Conservation (phyloP, 306 rosid species). For the Mimosa pudica region DNA sequence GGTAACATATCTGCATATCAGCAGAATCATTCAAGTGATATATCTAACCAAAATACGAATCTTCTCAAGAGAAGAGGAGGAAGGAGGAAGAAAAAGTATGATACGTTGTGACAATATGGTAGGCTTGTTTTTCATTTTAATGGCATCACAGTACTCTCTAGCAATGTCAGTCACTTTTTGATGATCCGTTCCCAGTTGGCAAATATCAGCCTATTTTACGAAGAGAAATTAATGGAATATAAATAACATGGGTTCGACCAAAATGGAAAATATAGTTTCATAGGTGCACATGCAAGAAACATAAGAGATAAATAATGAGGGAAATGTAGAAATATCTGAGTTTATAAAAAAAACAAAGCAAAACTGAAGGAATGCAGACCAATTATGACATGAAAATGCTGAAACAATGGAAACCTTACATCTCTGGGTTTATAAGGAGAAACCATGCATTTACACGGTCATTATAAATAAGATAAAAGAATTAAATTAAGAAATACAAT, state of each 20-base stretch:
- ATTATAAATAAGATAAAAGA: too few relatives aligned
- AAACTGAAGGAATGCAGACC: slow-evolving; percentile 6
- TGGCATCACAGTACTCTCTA: slow-evolving; percentile 82
- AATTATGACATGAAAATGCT: neutral
- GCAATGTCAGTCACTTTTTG: slow-evolving; percentile 85
- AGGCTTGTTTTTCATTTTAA: slow-evolving; percentile 90
- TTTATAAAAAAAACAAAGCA: neutral
- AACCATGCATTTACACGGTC: too few relatives aligned
- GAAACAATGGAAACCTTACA: neutral
- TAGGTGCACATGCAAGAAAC: slow-evolving; percentile 1
- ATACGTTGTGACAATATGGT: slow-evolving; percentile 87
- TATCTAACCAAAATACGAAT: slow-evolving; percentile 3
- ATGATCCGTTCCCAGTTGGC: slow-evolving; percentile 97
- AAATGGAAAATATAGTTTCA: slow-evolving; percentile 19
- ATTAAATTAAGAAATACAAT: too few relatives aligned
- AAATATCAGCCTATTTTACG: slow-evolving; percentile 74
- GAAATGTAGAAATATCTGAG: neutral
- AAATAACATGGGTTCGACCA: slow-evolving; percentile 4
- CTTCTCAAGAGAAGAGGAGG: neutral
- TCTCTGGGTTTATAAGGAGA: too few relatives aligned
- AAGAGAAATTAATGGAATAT: slow-evolving; percentile 27
- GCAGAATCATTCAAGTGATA: slow-evolving; percentile 32
- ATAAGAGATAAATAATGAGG: too few relatives aligned
- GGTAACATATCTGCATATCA: slow-evolving; percentile 80
- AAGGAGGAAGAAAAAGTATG: neutral